phyloP scores from a whole-genome alignment of 1,139 yeast genomes.

The Suhomyces kunorum region DNA sequence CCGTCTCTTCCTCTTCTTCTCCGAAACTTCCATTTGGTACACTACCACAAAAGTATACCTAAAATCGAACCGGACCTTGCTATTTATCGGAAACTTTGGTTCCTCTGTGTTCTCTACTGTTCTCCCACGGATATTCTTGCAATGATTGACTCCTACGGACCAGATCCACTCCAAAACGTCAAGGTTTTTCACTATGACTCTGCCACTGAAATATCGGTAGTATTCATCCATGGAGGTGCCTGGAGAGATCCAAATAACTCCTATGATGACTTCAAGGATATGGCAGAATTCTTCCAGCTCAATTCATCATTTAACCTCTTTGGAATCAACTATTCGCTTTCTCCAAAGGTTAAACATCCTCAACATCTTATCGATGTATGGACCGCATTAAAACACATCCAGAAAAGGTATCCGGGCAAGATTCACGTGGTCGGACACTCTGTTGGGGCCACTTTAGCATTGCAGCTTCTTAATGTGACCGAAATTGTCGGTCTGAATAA shows the following conservation, averaged over 20 bases:
- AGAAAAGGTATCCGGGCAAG: slow-evolving; percentile 15
- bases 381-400: slow-evolving; percentile 41
- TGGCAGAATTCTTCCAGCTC: slow-evolving; percentile 27
- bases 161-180: slow-evolving; percentile 21
- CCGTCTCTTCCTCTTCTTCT: too few species aligned
- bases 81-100: neutral
- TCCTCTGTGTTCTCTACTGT: neutral
- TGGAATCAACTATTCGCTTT: slow-evolving; percentile 67
- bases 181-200: slow-evolving; percentile 18
- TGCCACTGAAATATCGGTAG: slow-evolving; percentile 22
- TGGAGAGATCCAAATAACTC: slow-evolving; percentile 77
- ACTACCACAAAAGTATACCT: neutral
- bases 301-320: slow-evolving; percentile 24
- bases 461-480: slow-evolving; percentile 51
- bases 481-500: neutral
- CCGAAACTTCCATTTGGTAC: neutral
- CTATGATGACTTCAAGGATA: slow-evolving; percentile 50
- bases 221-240: slow-evolving; percentile 86
- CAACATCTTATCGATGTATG: slow-evolving; percentile 59
- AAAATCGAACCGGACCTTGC: too few species aligned
- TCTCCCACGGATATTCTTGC: neutral
- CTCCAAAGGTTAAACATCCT: slow-evolving; percentile 68
- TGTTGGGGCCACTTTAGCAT: slow-evolving; percentile 72
- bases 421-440: slow-evolving; percentile 68
- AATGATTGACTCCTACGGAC: slow-evolving; percentile 19